phyloP scores from a whole-genome alignment of 2,329 filamentous ascomycete genomes.

The Diplodia scrobiculata region DNA sequence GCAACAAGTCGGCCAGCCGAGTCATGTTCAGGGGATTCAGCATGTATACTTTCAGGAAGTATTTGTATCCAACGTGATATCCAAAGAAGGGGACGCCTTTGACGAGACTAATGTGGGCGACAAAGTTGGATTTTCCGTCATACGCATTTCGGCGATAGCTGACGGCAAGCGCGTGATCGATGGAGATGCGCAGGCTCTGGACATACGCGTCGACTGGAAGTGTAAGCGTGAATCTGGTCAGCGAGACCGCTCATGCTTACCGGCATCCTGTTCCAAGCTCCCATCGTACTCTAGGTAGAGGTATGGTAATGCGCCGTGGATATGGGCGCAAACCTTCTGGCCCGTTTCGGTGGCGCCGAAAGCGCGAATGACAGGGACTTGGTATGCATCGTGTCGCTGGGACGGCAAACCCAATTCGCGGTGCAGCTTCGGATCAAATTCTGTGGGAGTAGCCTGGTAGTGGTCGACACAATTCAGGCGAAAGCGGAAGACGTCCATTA shows the following conservation, averaged over 20 bases:
- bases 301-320: conserved; percentile 95
- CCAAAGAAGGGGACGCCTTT: conserved; percentile 97
- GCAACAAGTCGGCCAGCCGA: conserved; percentile 81
- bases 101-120: conserved; percentile 86
- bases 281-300: conserved; percentile 87
- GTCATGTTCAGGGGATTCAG: conserved; percentile 84
- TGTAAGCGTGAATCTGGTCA: conserved; percentile 33
- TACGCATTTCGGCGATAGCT: conserved; percentile 78
- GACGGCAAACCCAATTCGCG: conserved; percentile 60
- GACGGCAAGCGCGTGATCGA: conserved; percentile 84
- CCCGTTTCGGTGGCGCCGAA: conserved; percentile 94
- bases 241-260: conserved; percentile 51
- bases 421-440: conserved; percentile 77
- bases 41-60: conserved; percentile 93
- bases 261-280: conserved; percentile 64
- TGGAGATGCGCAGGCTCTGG: conserved; percentile 75
- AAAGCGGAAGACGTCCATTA: conserved; percentile 79
- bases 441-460: conserved; percentile 78
- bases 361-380: conserved; percentile 81
- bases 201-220: conserved; percentile 72
- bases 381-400: conserved; percentile 65
- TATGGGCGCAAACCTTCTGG: conserved; percentile 92
- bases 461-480: conserved; percentile 95
- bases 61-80: conserved; percentile 86
- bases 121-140: conserved; percentile 69